These are phyloP conservation scores for Beauveria medogensis DNA, from an alignment of 2,329 filamentous ascomycete species.

Conservation along the genomic window DNA sequence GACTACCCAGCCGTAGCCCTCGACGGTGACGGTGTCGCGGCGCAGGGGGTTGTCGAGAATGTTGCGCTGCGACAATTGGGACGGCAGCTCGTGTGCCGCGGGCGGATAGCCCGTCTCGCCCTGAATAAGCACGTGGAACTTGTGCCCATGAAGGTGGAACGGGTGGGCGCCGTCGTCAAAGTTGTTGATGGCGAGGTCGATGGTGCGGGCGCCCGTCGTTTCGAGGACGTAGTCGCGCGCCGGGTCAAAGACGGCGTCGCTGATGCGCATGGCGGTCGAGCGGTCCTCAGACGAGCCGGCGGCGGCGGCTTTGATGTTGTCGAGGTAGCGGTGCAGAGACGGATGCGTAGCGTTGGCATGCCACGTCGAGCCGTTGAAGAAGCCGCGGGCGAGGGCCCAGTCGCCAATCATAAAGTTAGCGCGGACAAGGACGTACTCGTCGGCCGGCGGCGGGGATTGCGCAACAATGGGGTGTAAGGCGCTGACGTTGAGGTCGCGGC, in stretches of 20 bases:
- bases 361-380: slow-evolving; percentile 46
- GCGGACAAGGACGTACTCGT: slow-evolving; percentile 36
- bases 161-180: slow-evolving; percentile 43
- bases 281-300: slow-evolving; percentile 1
- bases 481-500: slow-evolving; percentile 45
- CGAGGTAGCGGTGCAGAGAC: slow-evolving; percentile 28
- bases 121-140: slow-evolving; percentile 39
- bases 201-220: slow-evolving; percentile 40
- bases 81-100: slow-evolving; percentile 16
- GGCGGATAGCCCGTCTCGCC: slow-evolving; percentile 28
- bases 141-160: slow-evolving; percentile 52
- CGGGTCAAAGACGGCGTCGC: slow-evolving; percentile 24
- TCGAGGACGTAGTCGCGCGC: slow-evolving; percentile 37
- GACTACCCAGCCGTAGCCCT: slow-evolving; percentile 47
- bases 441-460: slow-evolving; percentile 28
- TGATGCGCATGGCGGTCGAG: slow-evolving; percentile 15
- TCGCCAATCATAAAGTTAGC: slow-evolving; percentile 48
- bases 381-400: slow-evolving; percentile 44
- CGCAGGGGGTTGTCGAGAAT: slow-evolving; percentile 25
- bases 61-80: slow-evolving; percentile 18
- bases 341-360: slow-evolving; percentile 28
- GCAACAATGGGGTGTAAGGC: slow-evolving; percentile 32
- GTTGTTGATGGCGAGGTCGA: slow-evolving; percentile 51
- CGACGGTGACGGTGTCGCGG: slow-evolving; percentile 39
- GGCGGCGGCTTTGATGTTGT: slow-evolving; percentile 6